Base-by-base conservation (phyloP, 495 filamentous ascomycete species). In the Corynascus novoguineensis region DNA sequence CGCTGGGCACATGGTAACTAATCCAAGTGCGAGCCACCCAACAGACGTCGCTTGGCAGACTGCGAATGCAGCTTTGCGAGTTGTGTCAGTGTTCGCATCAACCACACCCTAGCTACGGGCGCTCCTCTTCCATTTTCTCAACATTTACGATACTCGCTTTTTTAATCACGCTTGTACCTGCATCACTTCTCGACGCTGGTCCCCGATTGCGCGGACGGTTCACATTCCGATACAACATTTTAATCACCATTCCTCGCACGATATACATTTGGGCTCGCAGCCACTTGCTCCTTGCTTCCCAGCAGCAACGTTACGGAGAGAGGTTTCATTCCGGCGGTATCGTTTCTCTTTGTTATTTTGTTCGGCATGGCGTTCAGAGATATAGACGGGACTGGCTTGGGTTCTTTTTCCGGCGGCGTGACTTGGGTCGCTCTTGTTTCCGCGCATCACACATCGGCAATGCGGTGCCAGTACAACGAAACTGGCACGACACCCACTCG, bases 211-310 rank as follows among this genome's bases (percentile, higher is more conserved):
- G 52, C 29, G 35, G 57, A 31, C 22, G 14, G 53, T 47, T 55
- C 45, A 58, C 67, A 70, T 71, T 73, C 62, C 70, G 66, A 68
- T 73, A 73, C 64, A 60, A 45, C 61, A 62, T 59, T 68, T 75
- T 75, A 73, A 72, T 74, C 68, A 68, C 64, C 67, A 64, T 69
- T 67, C 62, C 68, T 66, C 62, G 59, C 58, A 65, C 59, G 58
- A 72, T 69, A 69, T 24, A 50, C 59, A 65, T 41, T 59, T 63
- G 53, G 71, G 68, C 71, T 74, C 71, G 63, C 55, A 54, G 70
- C 68, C 67, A 69, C 64, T 71, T 66, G 65, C 61, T 72, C 71
- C 64, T 71, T 66, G 65, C 61, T 72, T 72, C 66, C 64, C 69
- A 68, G 60, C 48, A 70, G 68, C 68, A 67, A 69, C n/a, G 67